Base-by-base conservation (phyloP, 495 filamentous ascomycete species). In the Hyaloscypha variabilis region DNA sequence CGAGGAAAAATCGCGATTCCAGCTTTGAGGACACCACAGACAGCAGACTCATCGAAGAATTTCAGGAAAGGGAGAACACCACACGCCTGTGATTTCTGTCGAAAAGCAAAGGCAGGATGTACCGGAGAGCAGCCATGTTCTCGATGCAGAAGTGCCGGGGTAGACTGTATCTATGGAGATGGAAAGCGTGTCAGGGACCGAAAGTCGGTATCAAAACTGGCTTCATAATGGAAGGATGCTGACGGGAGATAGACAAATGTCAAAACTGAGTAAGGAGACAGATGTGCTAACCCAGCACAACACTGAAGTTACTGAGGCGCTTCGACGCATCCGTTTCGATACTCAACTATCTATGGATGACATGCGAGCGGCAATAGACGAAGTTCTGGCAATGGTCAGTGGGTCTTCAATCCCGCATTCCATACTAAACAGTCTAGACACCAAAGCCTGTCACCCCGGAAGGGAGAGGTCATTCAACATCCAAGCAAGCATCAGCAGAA, bases 161-260 rank as follows among this genome's bases (percentile, higher is more conserved):
- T 79, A 6, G 72, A 76, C n/a, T 88, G 85, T 68, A 77, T 77
- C 55, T 87, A 87, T 70, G 80, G 77, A 5, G 81, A 83, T 70
- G 81, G 81, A 11, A 87, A 85, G 70, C 74, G 83, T 66, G 85
- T 86, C 57, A 79, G 77, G 58, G 81, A 77, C 14, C 81, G 79
- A 65, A 79, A 78, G 83, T 84, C 66, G 59, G 76, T n/a, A 24
- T 17, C 28, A 67, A 23, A 13, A 53, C 69, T 46, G 6, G 4
- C 39, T 14, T 59, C 28, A 6, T 30, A 26, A 57, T 13, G 68
- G 82, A 78, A 21, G 75, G 8, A 19, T 82, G 36, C 67, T 83
- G 60, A 81, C 74, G 19, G 74, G 70, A 28, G 51, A 79, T 29
- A 80, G 77, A 55, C 73, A 74, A 17, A 81, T 83, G 62, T 73